These are phyloP conservation scores for Leishmania arabica DNA, from an alignment of 208 protist genomes.

Conservation along the genomic window DNA sequence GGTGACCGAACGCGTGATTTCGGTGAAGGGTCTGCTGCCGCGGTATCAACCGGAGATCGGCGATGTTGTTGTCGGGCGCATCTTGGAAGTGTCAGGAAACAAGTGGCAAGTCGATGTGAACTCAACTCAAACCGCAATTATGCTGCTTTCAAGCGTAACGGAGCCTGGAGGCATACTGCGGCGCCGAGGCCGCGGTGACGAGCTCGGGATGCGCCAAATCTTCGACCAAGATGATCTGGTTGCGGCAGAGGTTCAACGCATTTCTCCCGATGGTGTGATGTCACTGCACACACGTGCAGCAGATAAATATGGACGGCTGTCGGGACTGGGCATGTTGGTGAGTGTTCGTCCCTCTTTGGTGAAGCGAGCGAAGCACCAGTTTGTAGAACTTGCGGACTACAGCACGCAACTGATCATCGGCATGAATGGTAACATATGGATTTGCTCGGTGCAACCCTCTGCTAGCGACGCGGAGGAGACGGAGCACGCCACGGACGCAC, in stretches of 20 bases:
- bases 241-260: conserved; percentile 95
- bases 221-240: conserved; percentile 97
- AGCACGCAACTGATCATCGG: conserved; percentile 60
- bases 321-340: conserved; percentile 57
- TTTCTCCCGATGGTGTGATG: conserved; percentile 90
- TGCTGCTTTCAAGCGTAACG: conserved; percentile 97
- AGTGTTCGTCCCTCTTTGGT: conserved; percentile 70
- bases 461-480: conserved; percentile 7
- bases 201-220: conserved; percentile 95
- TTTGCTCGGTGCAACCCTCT: conserved; percentile 49
- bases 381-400: conserved; percentile 49
- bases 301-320: conserved; percentile 85
- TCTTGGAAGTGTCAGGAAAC: conserved; percentile 92
- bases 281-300: conserved; percentile 94
- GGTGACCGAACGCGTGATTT: conserved; percentile 85
- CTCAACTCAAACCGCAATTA: conserved; percentile 87
- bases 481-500: conserved; percentile 28
- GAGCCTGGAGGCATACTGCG: conserved; percentile 97
- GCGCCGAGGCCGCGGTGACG: conserved; percentile 90
- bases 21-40: conserved; percentile 66
- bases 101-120: conserved; percentile 97
- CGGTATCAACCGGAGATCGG: conserved; percentile 96
- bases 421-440: conserved; percentile 91
- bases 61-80: conserved; percentile 96
- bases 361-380: conserved; percentile 82